Conservation (phyloP, 148 eudicot species). For the Persicaria tinctoria region DNA sequence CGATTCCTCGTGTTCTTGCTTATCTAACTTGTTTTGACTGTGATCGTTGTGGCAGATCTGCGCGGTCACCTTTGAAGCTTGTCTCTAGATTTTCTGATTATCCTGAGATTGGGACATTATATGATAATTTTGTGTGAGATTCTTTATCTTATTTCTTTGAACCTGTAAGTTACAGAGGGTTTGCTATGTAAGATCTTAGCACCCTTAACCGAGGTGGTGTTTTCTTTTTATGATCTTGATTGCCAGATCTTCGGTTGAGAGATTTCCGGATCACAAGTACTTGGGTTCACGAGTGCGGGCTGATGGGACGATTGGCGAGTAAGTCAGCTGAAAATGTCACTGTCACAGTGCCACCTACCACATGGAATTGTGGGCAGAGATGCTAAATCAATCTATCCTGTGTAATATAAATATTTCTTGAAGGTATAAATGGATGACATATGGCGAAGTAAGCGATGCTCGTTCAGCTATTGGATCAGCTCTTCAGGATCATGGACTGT, state of each 20-base stretch:
- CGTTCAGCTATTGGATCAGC: constrained; percentile 87
- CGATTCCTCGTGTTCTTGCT: background rate
- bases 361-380: background rate
- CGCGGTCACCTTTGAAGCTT: constrained; percentile 64
- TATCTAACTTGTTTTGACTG: background rate
- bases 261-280: constrained; percentile 76
- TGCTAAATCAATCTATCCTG: background rate
- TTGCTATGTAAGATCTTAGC: background rate
- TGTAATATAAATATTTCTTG: background rate
- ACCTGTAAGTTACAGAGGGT: background rate
- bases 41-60: constrained; percentile 54
- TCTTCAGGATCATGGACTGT: constrained; percentile 58
- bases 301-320: constrained; percentile 97
- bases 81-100: constrained; percentile 63
- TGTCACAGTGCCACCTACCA: background rate
- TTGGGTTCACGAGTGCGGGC: constrained; percentile 79
- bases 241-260: constrained; percentile 76
- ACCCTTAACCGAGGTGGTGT: background rate
- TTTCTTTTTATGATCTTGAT: background rate
- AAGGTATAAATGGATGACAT: constrained; percentile 98
- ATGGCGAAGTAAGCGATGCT: constrained; percentile 79
- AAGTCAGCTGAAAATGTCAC: constrained; percentile 24
- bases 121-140: constrained; percentile 87
- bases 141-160: constrained; percentile 7
- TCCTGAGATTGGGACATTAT: constrained; percentile 82